Evolutionary conservation across 106 monocot species (phyloP), one percentile per base, ranked within the genome.

Genomic region (Allium sativum): DNA sequence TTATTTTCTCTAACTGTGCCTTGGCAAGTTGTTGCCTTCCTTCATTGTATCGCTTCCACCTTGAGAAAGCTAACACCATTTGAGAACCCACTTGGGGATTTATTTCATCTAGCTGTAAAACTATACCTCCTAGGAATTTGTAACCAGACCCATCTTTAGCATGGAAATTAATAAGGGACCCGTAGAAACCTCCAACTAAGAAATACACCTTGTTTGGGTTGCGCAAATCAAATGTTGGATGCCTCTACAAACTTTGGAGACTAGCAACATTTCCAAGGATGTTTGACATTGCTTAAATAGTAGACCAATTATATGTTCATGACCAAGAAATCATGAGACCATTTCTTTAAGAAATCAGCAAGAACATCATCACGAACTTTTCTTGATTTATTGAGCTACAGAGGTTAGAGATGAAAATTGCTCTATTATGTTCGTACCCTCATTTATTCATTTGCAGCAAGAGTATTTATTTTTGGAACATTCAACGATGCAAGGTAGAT

Each of bases 141-240:
- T 98, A 98, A 48, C 96, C 96, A 40, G 96, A 98, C 0, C 96
- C 96, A 74, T 98, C 91, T 70, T 98, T 98, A 54, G 96, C 82
- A 70, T 98, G 96, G 65, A 98, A 98, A 64, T 98, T 98, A 70
- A 98, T 84, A 64, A 72, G 69, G 40, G 91, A 98, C 45, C 78
- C 78, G 74, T 88, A 92, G 65, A 98, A 98, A 52, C 91, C 91
- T 68, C 96, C 96, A 12, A 98, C 78, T 45, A 98, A 72, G 20
- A 91, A 88, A 72, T 85, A 85, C 5, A 98, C 96, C 96, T 98
- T 98, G 68, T 92, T 98, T 21, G 96, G 96, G 62, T 98, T 98
- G 69, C 80, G 73, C 74, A 98, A 45, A 70, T 98, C 96, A 68
- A 98, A 98, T 13, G 91, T 81, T 72, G 96, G 96, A 79, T 98